Conservation (phyloP, 768 basidiomycete genomes). For the Suillus fuscotomentosus region DNA sequence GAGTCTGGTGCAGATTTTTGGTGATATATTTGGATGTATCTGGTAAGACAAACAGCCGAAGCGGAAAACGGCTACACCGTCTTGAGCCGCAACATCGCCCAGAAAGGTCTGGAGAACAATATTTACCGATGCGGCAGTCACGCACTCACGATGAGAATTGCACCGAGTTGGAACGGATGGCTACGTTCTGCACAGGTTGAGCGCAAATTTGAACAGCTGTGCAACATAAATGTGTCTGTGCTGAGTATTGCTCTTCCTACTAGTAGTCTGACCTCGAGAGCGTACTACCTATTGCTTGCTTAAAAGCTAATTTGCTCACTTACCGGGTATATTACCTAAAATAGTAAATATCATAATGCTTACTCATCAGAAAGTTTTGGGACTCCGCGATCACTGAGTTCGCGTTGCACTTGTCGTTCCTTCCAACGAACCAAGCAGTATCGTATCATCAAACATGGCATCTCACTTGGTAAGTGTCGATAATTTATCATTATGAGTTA, state of each 20-base stretch:
- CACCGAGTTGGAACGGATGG: not conserved
- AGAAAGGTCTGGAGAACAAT: not conserved
- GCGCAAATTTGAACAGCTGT: not conserved
- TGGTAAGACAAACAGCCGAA: not conserved
- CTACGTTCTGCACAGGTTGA: not conserved
- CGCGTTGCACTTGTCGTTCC: conserved; percentile 1
- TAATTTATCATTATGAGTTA: not conserved
- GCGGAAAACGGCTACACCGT: not conserved
- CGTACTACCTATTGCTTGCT: not conserved
- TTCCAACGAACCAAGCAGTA: conserved; percentile 1
- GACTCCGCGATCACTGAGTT: conserved; percentile 18
- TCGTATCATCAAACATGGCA: conserved; percentile 39
- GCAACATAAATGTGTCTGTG: too few relatives aligned
- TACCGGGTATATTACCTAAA: not conserved
- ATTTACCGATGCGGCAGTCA: not conserved
- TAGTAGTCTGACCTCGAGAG: not conserved
- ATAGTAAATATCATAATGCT: not conserved
- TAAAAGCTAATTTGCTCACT: not conserved
- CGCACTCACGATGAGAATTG: not conserved
- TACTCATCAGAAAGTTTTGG: conserved; percentile 10
- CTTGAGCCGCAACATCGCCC: not conserved
- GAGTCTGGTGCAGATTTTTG: not conserved
- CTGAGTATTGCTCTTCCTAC: not conserved
- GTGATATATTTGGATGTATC: not conserved
- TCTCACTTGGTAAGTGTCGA: conserved; percentile 69